Percentiles rank a stretch among this genome's conserved stretches.
These are phyloP conservation scores for Fusarium anthophilum DNA, from an alignment of 2,329 filamentous ascomycete species.

Conservation along the genomic window DNA sequence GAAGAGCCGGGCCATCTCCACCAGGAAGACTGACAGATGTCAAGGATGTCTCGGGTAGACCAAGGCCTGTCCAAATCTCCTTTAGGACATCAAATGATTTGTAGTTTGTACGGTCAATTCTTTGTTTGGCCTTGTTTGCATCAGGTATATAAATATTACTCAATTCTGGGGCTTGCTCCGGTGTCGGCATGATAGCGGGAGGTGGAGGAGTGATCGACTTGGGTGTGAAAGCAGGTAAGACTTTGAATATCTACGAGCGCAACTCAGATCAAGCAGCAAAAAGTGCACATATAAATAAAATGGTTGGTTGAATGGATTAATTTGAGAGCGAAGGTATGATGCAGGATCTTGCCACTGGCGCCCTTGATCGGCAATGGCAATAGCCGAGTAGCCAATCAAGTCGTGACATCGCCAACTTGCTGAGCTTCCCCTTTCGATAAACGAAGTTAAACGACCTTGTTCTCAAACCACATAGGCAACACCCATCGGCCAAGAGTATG, in stretches of 20 bases:
- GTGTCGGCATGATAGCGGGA: background rate
- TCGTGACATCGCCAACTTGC: no score
- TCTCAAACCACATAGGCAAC: no score
- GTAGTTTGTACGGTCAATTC: background rate
- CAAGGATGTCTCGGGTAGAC: constrained; percentile 16
- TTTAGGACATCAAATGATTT: constrained; percentile 3
- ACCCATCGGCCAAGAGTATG: no score
- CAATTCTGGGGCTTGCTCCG: background rate
- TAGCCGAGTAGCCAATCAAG: no score
- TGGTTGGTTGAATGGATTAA: background rate
- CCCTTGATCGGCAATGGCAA: no score
- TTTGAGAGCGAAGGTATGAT: no score
- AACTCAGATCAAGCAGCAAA: background rate
- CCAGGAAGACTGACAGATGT: constrained; percentile 24
- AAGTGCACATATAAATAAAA: background rate
- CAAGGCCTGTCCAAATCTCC: constrained; percentile 28
- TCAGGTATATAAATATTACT: background rate
- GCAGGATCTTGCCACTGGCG: no score
- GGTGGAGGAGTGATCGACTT: rapidly evolving
- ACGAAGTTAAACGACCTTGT: no score
- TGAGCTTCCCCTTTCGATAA: no score
- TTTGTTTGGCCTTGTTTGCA: no score
- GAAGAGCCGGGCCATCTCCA: constrained; percentile 42
- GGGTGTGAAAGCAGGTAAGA: rapidly evolving
- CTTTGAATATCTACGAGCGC: rapidly evolving